Evolutionary conservation across 352 stramenopile genomes (phyloP).

Genomic region (Phytophthora pinifolia): DNA sequence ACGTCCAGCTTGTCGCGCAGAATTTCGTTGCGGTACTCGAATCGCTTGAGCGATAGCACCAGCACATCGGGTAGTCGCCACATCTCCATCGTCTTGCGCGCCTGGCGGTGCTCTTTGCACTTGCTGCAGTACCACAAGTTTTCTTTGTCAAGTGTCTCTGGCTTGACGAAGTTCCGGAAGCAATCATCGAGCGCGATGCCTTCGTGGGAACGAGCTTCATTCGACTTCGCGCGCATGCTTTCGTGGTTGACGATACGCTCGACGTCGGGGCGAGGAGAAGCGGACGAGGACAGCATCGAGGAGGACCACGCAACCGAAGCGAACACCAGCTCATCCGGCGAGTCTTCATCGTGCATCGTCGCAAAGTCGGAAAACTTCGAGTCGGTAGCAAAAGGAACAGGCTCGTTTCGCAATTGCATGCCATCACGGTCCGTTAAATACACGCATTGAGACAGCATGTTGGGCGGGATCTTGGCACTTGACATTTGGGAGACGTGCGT

Average conservation of each 20-base stretch:
- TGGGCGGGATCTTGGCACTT: slow-evolving; percentile 35
- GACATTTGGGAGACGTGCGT: slow-evolving; percentile 43
- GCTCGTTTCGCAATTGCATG: slow-evolving; percentile 47
- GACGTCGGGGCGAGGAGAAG: slow-evolving; percentile 44
- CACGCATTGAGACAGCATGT: slow-evolving; percentile 49
- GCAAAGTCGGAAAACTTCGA: slow-evolving; percentile 58
- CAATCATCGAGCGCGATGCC: slow-evolving; percentile 72
- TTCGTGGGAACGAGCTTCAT: slow-evolving; percentile 26
- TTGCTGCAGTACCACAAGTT: slow-evolving; percentile 87
- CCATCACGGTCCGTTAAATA: slow-evolving; percentile 64
- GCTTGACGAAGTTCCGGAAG: slow-evolving; percentile 86
- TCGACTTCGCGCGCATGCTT: slow-evolving; percentile 37
- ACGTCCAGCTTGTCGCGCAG: slow-evolving; percentile 83
- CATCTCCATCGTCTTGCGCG: slow-evolving; percentile 80
- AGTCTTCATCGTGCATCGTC: slow-evolving; percentile 40
- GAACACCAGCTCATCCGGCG: slow-evolving; percentile 51
- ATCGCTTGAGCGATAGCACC: slow-evolving; percentile 87
- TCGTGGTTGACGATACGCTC: slow-evolving; percentile 61
- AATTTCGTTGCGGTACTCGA: slow-evolving; percentile 86
- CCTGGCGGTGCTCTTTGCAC: slow-evolving; percentile 79
- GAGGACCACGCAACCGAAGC: slow-evolving; percentile 55
- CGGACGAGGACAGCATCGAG: slow-evolving; percentile 38
- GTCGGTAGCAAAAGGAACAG: slow-evolving; percentile 39
- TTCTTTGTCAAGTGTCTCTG: slow-evolving; percentile 77
- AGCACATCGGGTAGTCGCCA: slow-evolving; percentile 82